Evolutionary conservation across 2,329 filamentous ascomycete species (phyloP).

Genomic region (Penicillium sp.): DNA sequence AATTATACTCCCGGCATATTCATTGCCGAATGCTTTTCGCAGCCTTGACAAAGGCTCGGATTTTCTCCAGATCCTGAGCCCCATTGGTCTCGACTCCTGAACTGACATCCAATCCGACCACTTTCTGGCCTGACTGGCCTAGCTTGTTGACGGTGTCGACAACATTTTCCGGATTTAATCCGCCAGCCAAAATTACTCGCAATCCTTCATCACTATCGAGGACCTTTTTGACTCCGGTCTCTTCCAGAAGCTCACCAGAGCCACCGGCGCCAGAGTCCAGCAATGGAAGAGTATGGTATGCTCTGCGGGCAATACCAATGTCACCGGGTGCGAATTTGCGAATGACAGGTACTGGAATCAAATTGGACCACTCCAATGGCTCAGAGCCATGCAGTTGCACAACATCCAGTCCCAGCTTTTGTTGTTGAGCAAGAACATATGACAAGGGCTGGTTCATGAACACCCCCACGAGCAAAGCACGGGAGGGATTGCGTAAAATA

Average conservation of each 20-base stretch:
- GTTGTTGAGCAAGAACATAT: conserved; percentile 77
- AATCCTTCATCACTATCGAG: conserved; percentile 69
- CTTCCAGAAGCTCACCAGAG: conserved; percentile 74
- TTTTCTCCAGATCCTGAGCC: conserved; percentile 76
- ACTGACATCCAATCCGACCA: conserved; percentile 87
- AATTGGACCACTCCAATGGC: conserved; percentile 82
- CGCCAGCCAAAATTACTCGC: conserved; percentile 78
- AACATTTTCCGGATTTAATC: conserved; percentile 78
- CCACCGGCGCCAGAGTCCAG: conserved; percentile 83
- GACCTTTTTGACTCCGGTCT: conserved; percentile 64
- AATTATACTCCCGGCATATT: conserved; percentile 5
- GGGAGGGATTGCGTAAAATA: conserved; percentile 52
- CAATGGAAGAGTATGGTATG: conserved; percentile 79
- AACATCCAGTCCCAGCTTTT: conserved; percentile 73
- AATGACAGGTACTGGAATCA: conserved; percentile 92
- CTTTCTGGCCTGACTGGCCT: conserved; percentile 58
- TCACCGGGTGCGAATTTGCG: conserved; percentile 77
- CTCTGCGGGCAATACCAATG: conserved; percentile 68
- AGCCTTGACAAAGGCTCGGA: conserved; percentile 73
- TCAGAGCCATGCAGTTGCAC: conserved; percentile 93
- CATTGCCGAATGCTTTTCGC: conserved; percentile 57
- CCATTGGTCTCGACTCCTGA: conserved; percentile 88
- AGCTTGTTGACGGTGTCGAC: conserved; percentile 62
- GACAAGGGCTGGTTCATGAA: conserved; percentile 87
- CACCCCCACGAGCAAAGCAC: conserved; percentile 83